Conservation (phyloP, 345 rosid genomes). For the Hevea brasiliensis region DNA sequence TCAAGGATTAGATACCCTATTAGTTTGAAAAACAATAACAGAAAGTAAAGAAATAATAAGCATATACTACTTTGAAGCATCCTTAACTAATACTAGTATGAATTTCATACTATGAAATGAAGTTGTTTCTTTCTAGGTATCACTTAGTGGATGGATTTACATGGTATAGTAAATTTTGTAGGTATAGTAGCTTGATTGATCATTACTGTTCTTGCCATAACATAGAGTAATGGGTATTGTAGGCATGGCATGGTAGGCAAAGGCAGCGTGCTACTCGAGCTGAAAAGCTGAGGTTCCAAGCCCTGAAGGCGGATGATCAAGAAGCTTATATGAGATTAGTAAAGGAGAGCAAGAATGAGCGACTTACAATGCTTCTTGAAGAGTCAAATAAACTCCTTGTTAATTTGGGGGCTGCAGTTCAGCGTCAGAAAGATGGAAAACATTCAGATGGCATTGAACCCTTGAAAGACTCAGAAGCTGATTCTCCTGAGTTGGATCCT, state of each 20-base stretch:
- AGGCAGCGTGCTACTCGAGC: constrained; percentile 98
- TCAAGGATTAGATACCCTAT: not conserved
- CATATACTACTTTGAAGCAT: not conserved
- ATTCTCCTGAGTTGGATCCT: constrained; percentile 67
- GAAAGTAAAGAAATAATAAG: not conserved
- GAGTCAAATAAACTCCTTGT: constrained; percentile 95
- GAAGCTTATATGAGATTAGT: constrained; percentile 96
- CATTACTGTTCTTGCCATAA: constrained; percentile 2
- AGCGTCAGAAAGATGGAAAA: constrained; percentile 90
- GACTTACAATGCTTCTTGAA: constrained; percentile 82
- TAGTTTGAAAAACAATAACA: not conserved
- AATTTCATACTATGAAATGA: too few species aligned
- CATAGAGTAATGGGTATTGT: constrained; percentile 7
- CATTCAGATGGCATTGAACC: constrained; percentile 65
- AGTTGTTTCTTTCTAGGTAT: not conserved
- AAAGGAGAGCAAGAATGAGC: constrained; percentile 96
- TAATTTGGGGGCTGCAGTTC: constrained; percentile 98
- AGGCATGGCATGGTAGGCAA: constrained; percentile 99
- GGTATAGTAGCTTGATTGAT: not conserved
- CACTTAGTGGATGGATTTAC: not conserved
- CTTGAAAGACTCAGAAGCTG: constrained; percentile 65
- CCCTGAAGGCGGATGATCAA: constrained; percentile 96
- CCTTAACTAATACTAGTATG: not conserved
- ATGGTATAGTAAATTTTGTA: too few species aligned
- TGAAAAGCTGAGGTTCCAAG: constrained; percentile 93